Evolutionary conservation across 371 early-diverging fungal genomes (phyloP).

Genomic region (Blastocladiella emersonii): DNA sequence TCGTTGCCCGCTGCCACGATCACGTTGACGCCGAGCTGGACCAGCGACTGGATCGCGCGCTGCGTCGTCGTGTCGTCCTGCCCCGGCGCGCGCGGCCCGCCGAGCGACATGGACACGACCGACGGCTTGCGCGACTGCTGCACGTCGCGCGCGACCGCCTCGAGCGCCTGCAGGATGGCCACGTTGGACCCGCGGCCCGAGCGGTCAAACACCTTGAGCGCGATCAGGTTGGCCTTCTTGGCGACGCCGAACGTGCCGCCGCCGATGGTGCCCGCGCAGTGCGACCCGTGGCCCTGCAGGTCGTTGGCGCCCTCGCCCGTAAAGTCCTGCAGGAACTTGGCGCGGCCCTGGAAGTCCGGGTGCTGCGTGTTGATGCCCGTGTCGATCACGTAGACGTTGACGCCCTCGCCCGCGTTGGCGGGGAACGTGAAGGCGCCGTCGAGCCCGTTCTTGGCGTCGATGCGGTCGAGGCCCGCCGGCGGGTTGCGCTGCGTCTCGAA

Average conservation of each 20-base stretch:
- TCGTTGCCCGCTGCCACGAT: conserved; percentile 55
- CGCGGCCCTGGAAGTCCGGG: neutral
- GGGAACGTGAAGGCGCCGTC: neutral
- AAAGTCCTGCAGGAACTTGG: neutral
- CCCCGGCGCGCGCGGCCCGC: conserved; percentile 19
- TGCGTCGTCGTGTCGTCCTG: conserved; percentile 8
- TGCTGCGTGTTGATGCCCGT: neutral
- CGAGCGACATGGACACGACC: conserved; percentile 42
- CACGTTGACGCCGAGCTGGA: conserved; percentile 34
- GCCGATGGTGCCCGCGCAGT: conserved; percentile 24
- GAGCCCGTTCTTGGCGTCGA: neutral
- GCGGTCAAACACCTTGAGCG: conserved; percentile 43
- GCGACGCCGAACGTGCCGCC: conserved; percentile 52
- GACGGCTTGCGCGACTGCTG: conserved; percentile 4
- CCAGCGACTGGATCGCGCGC: conserved; percentile 23
- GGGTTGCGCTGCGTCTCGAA: neutral
- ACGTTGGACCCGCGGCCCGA: conserved; percentile 14
- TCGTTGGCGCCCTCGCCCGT: conserved; percentile 28
- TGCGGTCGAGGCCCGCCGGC: neutral
- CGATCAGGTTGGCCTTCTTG: conserved; percentile 46
- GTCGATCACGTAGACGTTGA: conserved; percentile 25
- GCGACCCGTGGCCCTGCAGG: conserved; percentile 4
- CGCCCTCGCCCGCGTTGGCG: neutral
- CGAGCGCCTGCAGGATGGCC: conserved; percentile 13
- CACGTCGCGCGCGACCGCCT: conserved; percentile 7